phyloP scores from a whole-genome alignment of 495 filamentous ascomycete genomes.

The Paragyromitra xinjiangensis region DNA sequence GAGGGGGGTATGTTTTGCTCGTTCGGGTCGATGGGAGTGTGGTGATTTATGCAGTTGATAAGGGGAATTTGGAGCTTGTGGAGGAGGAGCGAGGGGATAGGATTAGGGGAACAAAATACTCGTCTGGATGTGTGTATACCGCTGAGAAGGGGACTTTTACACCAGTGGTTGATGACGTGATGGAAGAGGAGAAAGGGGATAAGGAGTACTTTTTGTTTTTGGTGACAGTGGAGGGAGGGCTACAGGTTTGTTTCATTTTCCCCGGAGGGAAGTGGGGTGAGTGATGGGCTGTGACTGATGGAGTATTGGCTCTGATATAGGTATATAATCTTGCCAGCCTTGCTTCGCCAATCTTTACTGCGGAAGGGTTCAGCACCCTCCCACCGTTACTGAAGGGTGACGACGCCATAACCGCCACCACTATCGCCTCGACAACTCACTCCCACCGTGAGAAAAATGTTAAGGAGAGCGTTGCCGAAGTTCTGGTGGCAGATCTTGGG shows the following conservation, averaged over 20 bases:
- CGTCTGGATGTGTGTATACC: conserved; percentile 79
- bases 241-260: conserved; percentile 69
- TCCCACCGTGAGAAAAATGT: conserved; percentile 68
- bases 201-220: conserved; percentile 71
- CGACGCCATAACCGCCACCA: conserved; percentile 58
- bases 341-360: conserved; percentile 67
- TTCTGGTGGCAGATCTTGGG: conserved; percentile 84
- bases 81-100: conserved; percentile 72
- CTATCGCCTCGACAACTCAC: conserved; percentile 34
- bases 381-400: conserved; percentile 78
- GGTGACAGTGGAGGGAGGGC: conserved; percentile 71
- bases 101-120: conserved; percentile 71
- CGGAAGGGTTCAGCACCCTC: conserved; percentile 78
- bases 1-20: conserved; percentile 87
- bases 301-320: conserved; percentile 54
- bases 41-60: conserved; percentile 77
- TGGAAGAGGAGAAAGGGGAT: conserved; percentile 58
- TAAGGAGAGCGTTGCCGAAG: conserved; percentile 77
- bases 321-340: conserved; percentile 73
- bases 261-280: not conserved
- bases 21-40: conserved; percentile 81
- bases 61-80: conserved; percentile 79
- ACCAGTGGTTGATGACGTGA: conserved; percentile 56
- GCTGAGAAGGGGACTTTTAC: conserved; percentile 70
- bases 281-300: not conserved